Conservation (phyloP, 768 basidiomycete genomes). For the Favolaschia claudopus region DNA sequence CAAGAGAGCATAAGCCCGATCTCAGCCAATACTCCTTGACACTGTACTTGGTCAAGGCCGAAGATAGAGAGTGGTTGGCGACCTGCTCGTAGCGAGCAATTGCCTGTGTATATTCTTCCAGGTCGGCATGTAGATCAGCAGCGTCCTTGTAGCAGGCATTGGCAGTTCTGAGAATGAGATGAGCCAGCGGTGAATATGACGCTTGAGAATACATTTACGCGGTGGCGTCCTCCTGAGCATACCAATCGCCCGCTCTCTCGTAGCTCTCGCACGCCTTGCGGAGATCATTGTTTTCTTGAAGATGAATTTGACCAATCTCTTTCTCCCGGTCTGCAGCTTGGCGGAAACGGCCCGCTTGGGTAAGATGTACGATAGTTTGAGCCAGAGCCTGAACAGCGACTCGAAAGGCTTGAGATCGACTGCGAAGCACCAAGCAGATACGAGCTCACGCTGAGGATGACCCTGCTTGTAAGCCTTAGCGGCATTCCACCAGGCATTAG, state of each 20-base stretch:
- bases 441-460: conserved; percentile 77
- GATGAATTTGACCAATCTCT: conserved; percentile 93
- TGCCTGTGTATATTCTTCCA: conserved; percentile 86
- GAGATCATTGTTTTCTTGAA: conserved; percentile 83
- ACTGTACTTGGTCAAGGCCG: conserved; percentile 93
- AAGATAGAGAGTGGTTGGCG: conserved; percentile 80
- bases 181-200: neutral
- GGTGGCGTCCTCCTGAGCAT: conserved; percentile 94
- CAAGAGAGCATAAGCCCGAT: conserved; percentile 86
- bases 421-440: neutral
- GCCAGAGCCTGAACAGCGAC: conserved; percentile 90
- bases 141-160: conserved; percentile 97
- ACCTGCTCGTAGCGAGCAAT: conserved; percentile 92
- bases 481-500: conserved; percentile 98
- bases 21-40: conserved; percentile 98
- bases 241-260: conserved; percentile 94
- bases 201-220: conserved; percentile 68
- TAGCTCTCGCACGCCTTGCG: conserved; percentile 91
- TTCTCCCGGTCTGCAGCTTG: conserved; percentile 99
- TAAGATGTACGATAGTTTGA: conserved; percentile 85
- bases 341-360: conserved; percentile 87
- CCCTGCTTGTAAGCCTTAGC: conserved; percentile 95
- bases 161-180: conserved; percentile 71
- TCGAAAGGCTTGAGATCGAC: conserved; percentile 41
- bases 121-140: conserved; percentile 91